Conservation (phyloP, 202 grass and related monocot genomes). For the Sporobolus alterniflorus region DNA sequence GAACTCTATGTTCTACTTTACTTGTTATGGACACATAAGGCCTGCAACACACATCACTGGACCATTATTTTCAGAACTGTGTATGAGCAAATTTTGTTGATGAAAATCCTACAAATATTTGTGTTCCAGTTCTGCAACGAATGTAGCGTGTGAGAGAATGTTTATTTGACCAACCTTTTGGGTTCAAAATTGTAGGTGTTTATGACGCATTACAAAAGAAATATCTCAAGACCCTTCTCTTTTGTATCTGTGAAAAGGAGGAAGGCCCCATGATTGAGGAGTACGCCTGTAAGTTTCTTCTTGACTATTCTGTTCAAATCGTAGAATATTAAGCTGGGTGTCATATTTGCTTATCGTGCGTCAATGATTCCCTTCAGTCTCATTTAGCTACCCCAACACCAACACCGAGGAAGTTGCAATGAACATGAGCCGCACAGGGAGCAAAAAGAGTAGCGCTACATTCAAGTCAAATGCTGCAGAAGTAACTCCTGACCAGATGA, state of each 20-base stretch:
- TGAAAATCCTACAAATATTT: background rate
- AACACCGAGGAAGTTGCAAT: constrained; percentile 81
- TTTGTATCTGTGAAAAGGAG: constrained; percentile 90
- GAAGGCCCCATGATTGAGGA: constrained; percentile 94
- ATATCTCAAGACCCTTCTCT: constrained; percentile 95
- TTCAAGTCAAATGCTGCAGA: constrained; percentile 81
- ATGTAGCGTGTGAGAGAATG: constrained; percentile 3
- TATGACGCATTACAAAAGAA: constrained; percentile 99
- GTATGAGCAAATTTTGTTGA: background rate
- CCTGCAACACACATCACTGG: background rate
- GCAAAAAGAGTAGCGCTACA: constrained; percentile 68
- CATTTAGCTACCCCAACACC: constrained; percentile 85
- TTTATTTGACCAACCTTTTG: constrained; percentile 32
- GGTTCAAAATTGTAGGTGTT: constrained; percentile 62
- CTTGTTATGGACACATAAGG: constrained; percentile 3
- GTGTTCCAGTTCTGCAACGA: background rate
- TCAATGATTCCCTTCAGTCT: constrained; percentile 54
- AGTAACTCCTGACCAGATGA: constrained; percentile 97
- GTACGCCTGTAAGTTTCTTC: constrained; percentile 74
- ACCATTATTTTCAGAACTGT: background rate
- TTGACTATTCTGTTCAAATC: background rate
- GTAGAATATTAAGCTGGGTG: constrained; percentile 20
- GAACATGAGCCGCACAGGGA: constrained; percentile 88
- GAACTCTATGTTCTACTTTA: background rate
- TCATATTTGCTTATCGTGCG: constrained; percentile 20